Conservation (phyloP, 139 green algal genomes). For the Limnomonas spitsbergensis region DNA sequence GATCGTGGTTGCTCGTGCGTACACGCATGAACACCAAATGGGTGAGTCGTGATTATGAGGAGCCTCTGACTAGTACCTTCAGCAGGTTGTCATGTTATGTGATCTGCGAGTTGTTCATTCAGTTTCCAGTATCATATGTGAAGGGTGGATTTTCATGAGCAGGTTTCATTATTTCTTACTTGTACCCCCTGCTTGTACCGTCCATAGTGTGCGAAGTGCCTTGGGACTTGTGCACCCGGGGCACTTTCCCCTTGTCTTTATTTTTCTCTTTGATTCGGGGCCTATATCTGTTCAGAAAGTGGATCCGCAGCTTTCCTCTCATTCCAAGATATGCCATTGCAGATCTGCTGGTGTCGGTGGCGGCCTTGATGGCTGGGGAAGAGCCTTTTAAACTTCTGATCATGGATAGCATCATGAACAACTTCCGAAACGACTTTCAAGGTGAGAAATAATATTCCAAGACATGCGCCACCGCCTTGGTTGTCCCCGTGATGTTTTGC, state of each 20-base stretch:
- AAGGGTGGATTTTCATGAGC: not conserved
- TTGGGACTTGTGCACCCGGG: too few relatives aligned
- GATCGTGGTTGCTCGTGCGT: conserved; percentile 69
- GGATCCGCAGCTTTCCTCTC: not conserved
- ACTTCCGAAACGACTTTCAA: conserved; percentile 79
- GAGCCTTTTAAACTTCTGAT: conserved; percentile 82
- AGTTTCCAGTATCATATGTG: not conserved
- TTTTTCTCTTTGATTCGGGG: not conserved
- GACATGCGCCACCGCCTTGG: not conserved
- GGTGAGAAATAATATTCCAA: not conserved
- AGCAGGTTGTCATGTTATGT: not conserved
- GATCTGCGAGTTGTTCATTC: not conserved
- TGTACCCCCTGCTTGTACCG: not conserved
- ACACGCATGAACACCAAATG: conserved; percentile 82
- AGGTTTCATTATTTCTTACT: not conserved
- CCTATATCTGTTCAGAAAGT: not conserved
- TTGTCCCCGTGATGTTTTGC: not conserved
- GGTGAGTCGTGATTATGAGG: conserved; percentile 32
- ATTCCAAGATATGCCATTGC: not conserved
- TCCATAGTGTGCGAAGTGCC: too few relatives aligned
- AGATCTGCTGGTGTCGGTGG: conserved; percentile 64
- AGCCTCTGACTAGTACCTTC: not conserved
- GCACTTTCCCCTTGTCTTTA: too few relatives aligned
- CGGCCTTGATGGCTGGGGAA: conserved; percentile 67
- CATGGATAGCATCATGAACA: conserved; percentile 83